These are phyloP conservation scores for Annulohypoxylon maeteangense DNA, from an alignment of 495 filamentous ascomycete species.

Conservation along the genomic window DNA sequence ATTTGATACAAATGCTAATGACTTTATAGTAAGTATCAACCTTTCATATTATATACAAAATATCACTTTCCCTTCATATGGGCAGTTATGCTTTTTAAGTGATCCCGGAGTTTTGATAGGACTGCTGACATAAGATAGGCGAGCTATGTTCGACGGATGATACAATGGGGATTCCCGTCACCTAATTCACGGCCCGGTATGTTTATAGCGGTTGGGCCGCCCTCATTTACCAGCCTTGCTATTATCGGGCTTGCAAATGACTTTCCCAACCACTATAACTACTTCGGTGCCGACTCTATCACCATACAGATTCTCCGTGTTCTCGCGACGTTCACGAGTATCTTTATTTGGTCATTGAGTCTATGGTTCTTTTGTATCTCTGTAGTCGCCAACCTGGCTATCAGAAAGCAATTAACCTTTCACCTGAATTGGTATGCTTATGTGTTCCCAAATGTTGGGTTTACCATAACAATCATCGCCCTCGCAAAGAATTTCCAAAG, in stretches of 20 bases:
- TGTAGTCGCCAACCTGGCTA: constrained; percentile 61
- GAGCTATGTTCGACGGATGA: constrained; percentile 67
- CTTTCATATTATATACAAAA: constrained; percentile 5
- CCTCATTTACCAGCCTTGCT: constrained; percentile 75
- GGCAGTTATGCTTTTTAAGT: neutral
- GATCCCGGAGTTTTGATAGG: neutral
- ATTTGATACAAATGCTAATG: constrained; percentile 3
- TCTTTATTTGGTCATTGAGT: constrained; percentile 75
- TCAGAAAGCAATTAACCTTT: constrained; percentile 63
- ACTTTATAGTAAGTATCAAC: constrained; percentile 32
- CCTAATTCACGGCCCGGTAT: constrained; percentile 67
- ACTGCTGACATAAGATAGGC: constrained; percentile 41
- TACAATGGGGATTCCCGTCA: constrained; percentile 64
- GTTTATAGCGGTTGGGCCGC: constrained; percentile 77
- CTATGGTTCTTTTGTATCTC: constrained; percentile 79
- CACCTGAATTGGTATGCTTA: constrained; percentile 67
- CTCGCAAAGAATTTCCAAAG: constrained; percentile 58
- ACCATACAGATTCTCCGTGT: constrained; percentile 43
- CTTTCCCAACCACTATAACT: constrained; percentile 44
- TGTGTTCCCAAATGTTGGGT: constrained; percentile 70
- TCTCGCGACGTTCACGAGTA: constrained; percentile 54
- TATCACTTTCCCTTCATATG: neutral
- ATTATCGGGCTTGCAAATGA: constrained; percentile 71
- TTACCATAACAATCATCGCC: constrained; percentile 60
- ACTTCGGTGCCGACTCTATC: constrained; percentile 36